Evolutionary conservation across 2,329 filamentous ascomycete species (phyloP), one percentile per base, ranked within the genome.

Genomic region (Epichloe sibirici): DNA sequence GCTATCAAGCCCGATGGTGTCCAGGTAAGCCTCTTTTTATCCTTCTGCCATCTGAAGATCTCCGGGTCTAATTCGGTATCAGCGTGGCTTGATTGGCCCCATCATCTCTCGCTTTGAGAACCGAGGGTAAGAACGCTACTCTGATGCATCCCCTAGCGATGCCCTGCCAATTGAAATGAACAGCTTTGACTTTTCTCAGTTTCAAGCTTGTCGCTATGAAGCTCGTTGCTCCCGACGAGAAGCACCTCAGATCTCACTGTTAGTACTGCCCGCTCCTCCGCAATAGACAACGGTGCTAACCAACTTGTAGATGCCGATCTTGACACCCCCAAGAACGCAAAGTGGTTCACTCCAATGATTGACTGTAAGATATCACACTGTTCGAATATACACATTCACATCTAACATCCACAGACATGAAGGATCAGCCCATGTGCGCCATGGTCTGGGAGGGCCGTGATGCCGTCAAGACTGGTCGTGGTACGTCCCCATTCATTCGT

Each of bases 391-490:
- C 7, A 23, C 39, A 31, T 31, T 17, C 5, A 40, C 9, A 40
- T 45, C 42, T 51, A 45, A 51, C 34, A 28, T 45, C 8, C 15
- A 44, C 49, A 51, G 49, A 51, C 42, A 51, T 51, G 49, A 51
- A 45, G 49, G 42, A 45, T 17, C 40, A 51, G 49, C 93, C 93
- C 72, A 91, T 98, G 78, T 86, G 82, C 80, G 93, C 93, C 79
- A 98, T 97, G 91, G 86, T 98, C 76, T 98, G 93, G 93, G 90
- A 98, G 77, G 93, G 93, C 71, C 88, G 87, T 82, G 90, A 98
- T 69, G 93, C 85, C 74, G 90, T 96, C 82, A 97, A 97, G 88
- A 96, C 90, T 64, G 93, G 93, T 75, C 91, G 93, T 71, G 71
- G 85, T 88, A 82, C 63, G 82, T 77, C 28, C 38, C 9, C 15